Evolutionary conservation across 805 yeast genomes (phyloP).

Genomic region (Metschnikowia reukaufii): DNA sequence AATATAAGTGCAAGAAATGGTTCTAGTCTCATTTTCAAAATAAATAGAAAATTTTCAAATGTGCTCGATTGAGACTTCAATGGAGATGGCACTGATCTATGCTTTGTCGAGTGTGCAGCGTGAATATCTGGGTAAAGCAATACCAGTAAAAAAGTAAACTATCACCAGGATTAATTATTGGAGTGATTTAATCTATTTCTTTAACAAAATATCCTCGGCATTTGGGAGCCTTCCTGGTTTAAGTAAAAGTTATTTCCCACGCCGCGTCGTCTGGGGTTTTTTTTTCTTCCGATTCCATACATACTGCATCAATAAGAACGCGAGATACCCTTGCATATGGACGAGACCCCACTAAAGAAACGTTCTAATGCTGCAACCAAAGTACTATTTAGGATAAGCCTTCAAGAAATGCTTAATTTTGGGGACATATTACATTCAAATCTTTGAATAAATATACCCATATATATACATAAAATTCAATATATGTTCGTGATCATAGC

Average conservation of each 20-base stretch:
- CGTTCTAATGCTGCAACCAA: neutral
- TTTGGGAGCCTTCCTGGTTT: neutral
- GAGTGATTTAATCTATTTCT: too few species aligned
- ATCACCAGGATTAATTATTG: too few species aligned
- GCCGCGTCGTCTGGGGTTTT: slow-evolving; percentile 10
- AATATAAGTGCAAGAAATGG: neutral
- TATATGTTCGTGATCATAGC: too few species aligned
- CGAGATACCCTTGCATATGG: slow-evolving; percentile 6
- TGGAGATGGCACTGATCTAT: neutral
- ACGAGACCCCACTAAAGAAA: neutral
- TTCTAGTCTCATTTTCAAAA: neutral
- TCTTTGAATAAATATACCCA: too few species aligned
- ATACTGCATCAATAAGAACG: slow-evolving; percentile 9
- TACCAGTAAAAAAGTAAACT: neutral
- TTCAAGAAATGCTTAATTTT: too few species aligned
- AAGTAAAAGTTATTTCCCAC: slow-evolving; percentile 1
- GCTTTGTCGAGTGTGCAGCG: neutral
- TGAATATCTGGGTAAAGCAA: neutral
- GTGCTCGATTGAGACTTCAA: neutral
- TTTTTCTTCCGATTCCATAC: slow-evolving; percentile 4
- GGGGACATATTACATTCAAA: too few species aligned
- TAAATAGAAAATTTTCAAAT: neutral
- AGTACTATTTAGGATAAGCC: too few species aligned
- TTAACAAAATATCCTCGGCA: slow-evolving; percentile 2
- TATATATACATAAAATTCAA: too few species aligned